Evolutionary conservation across 805 yeast species (phyloP), one percentile per base, ranked within the genome.

Genomic region (Debaryomyces hansenii): DNA sequence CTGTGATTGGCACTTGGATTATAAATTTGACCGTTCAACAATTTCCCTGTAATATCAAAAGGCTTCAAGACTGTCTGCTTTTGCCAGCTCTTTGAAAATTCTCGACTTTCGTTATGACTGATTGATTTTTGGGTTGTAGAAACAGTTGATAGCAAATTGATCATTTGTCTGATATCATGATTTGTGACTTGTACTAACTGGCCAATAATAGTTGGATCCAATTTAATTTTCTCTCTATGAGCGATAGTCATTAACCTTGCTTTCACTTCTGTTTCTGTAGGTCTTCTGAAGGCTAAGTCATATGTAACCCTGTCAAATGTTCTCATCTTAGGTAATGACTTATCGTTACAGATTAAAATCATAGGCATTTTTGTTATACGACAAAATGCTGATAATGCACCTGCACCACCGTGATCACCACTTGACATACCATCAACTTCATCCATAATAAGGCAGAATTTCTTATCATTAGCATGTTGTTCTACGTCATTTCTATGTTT

Each of bases 361-460:
- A 94, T 79, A 12, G 99, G 99, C 56, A 92, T 88, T 37, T 83
- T 78, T 0, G 98, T 90, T 42, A 83, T 84, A 37, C 85, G 78
- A 62, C 97, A 91, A 56, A 89, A 85, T 35, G 85, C 83, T 0
- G 97, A 90, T 66, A 94, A 76, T 49, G 90, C 95, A 20, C 97
- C 97, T 21, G 94, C 96, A 52, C 99, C 99, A 50, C 99, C 99
- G 57, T 94, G 85, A 67, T 94, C 99, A 53, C 99, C 99, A 60
- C 95, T 90, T 35, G 96, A 89, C 98, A 94, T 94, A 56, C 99
- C 99, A 65, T 94, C 99, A 27, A 94, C 98, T 70, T 94, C 99
- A 69, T 94, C 99, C 98, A 94, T 90, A 52, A 94, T 86, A 40
- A 94, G 75, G 45, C 90, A 89, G 56, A 92, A 83, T 49, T 79